Percentiles rank a stretch among this genome's conserved stretches.
Evolutionary conservation across 164 flowering plant species (phyloP).

Genomic region (Saururus chinensis): DNA sequence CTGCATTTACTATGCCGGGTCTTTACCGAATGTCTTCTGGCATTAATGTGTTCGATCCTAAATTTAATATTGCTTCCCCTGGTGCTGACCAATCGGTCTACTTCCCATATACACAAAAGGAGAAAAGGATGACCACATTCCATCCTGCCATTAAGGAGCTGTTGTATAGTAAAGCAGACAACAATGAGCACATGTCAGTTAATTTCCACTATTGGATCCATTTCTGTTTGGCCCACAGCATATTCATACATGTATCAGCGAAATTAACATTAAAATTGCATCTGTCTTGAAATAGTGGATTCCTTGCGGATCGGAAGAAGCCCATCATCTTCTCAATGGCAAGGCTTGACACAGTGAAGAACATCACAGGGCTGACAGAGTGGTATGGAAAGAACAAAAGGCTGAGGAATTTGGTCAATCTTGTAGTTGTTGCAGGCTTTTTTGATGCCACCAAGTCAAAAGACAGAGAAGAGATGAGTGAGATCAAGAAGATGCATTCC

Average conservation of each 20-base stretch:
- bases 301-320: constrained; percentile 61
- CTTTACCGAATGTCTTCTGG: constrained; percentile 80
- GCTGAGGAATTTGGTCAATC: constrained; percentile 64
- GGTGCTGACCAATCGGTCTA: constrained; percentile 93
- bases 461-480: constrained; percentile 87
- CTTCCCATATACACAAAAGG: constrained; percentile 65
- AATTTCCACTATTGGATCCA: not conserved
- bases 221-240: not conserved
- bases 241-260: no score
- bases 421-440: constrained; percentile 80
- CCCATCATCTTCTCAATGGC: constrained; percentile 99
- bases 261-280: no score
- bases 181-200: constrained; percentile 75
- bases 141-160: constrained; percentile 81
- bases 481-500: constrained; percentile 75
- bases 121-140: constrained; percentile 45
- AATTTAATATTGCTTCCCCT: constrained; percentile 92
- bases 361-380: constrained; percentile 70
- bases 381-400: constrained; percentile 83
- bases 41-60: constrained; percentile 84
- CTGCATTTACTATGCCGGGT: constrained; percentile 82
- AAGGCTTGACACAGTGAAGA: constrained; percentile 87
- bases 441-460: constrained; percentile 79
- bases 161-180: constrained; percentile 55
- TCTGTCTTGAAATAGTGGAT: constrained; percentile 47